A percentile compares a stretch with the other conserved stretches of the same genome.
phyloP scores from a whole-genome alignment of 257 asterid genomes.

The Forsythia suspensa region DNA sequence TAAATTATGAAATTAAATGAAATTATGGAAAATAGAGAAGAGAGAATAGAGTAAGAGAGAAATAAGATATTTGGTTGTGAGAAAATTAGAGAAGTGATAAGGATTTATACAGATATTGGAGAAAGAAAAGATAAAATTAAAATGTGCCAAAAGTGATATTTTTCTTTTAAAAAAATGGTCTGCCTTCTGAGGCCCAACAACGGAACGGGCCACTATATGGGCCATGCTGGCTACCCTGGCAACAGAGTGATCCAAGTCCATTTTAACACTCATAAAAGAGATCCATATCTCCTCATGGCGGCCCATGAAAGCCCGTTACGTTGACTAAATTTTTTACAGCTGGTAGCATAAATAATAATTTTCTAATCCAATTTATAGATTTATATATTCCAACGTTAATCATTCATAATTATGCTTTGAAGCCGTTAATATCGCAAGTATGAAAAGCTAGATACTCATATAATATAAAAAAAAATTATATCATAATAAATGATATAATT shows the following conservation, averaged over 20 bases:
- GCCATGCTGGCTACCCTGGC: not conserved
- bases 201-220: not conserved
- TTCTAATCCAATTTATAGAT: not conserved
- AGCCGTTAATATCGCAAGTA: not conserved
- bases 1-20: no score
- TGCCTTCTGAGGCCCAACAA: not conserved
- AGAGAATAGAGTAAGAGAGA: no score
- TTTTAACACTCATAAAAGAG: not conserved
- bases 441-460: not conserved
- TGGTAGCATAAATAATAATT: not conserved
- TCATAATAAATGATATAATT: not conserved
- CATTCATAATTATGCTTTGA: not conserved
- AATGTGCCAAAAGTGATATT: no score
- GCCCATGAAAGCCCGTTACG: not conserved
- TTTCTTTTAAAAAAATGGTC: no score
- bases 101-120: no score
- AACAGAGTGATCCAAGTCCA: not conserved
- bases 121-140: no score
- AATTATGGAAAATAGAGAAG: no score
- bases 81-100: no score
- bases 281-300: not conserved
- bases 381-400: not conserved
- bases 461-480: not conserved
- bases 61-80: no score
- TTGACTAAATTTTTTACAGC: not conserved